Base-by-base conservation (phyloP, 768 basidiomycete genomes). In the Stropharia rugosoannulata region DNA sequence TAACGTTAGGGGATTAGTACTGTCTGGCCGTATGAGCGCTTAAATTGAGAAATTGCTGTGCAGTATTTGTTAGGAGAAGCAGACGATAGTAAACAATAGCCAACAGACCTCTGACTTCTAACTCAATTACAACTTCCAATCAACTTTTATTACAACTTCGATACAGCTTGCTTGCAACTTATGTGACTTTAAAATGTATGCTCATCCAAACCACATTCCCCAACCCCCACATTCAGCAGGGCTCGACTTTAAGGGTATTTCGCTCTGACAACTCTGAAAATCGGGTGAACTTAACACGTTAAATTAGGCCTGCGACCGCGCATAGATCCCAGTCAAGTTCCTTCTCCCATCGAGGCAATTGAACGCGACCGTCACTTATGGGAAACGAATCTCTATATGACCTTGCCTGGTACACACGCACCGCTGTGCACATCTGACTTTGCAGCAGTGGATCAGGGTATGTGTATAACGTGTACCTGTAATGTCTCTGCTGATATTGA, bases 401-500 rank as follows among this genome's bases (percentile, higher is more conserved):
- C 79, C 36, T 70, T 79, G 29, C 78, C 80, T 0, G 81, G 81
- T 18, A 70, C 70, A 19, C 87, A 85, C 62, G 85, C 85, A 0
- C 97, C 96, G 0, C 75, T 93, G 13, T 86, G 88, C n/a, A 93
- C 90, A 5, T 89, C 93, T 0, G 91, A 96, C 62, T 96, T 83
- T 63, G 75, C 87, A 54, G 86, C 91, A n/a, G 80, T 98, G 55
- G 96, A 99, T 74, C 94, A 98, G 80, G 96, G 81, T 77, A 29
- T 22, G 66, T 55, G 48, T 16, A 32, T 43, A n/a, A 54, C 19
- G 4, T 22, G 39, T 47, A 29, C 10, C 38, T 29, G 18, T 19
- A n/a, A 16, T 12, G 15, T 0, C 43, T 53, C 18, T 60, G 40
- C 51, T 44, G n/a, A 38, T n/a, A 22, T 49, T 32, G 6, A 39